These are phyloP conservation scores for Hypoxylon rubiginosum DNA, from an alignment of 2,329 filamentous ascomycete species.

Conservation along the genomic window DNA sequence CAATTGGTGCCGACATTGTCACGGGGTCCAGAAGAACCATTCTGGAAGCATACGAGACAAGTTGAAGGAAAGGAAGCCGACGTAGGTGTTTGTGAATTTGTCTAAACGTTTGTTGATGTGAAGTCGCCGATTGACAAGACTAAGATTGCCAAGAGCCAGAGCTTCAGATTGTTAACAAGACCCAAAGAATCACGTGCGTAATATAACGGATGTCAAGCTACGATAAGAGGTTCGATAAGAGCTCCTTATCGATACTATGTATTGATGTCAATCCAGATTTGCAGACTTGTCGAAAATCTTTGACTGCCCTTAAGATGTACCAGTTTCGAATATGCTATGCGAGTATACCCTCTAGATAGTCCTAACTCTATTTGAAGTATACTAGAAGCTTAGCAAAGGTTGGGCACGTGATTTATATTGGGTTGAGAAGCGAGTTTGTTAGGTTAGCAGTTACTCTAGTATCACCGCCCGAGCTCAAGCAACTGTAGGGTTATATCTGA, in stretches of 20 bases:
- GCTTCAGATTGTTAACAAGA: background rate
- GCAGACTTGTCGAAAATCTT: background rate
- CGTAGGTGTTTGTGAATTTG: conserved; percentile 3
- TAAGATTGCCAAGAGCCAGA: background rate
- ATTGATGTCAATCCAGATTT: background rate
- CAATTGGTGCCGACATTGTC: conserved; percentile 56
- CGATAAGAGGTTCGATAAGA: background rate
- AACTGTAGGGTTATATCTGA: background rate
- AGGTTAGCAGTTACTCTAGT: too few relatives aligned
- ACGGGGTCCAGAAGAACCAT: conserved; percentile 55
- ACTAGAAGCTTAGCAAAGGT: background rate
- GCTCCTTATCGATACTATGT: conserved; percentile 2
- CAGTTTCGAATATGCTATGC: too few relatives aligned
- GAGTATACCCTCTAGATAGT: too few relatives aligned
- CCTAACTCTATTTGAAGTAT: too few relatives aligned
- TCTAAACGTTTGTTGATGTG: conserved; percentile 2
- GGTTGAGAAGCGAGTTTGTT: background rate
- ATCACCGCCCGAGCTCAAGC: too few relatives aligned
- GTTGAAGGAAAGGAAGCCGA: background rate
- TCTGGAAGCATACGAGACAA: background rate
- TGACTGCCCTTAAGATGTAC: too few relatives aligned
- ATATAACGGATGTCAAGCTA: background rate
- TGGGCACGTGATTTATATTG: background rate
- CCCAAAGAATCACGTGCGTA: background rate
- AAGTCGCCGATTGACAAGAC: background rate